Base-by-base conservation (phyloP, 78 protist genomes). In the Dictyostelium citrinum region DNA sequence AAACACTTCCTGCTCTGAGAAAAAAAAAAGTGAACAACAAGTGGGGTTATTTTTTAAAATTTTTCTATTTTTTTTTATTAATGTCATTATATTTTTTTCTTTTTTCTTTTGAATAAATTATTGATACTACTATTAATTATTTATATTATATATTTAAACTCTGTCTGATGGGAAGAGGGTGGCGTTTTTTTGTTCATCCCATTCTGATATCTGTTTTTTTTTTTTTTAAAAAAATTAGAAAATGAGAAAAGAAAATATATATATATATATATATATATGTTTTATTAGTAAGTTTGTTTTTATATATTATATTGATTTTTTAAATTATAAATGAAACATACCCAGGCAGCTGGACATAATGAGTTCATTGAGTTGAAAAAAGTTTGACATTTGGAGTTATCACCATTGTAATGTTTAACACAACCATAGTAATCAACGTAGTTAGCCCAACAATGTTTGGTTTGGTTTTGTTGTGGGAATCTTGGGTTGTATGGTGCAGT, bases 401-500 rank as follows among this genome's bases (percentile, higher is more conserved):
- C 95, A 58, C 90, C 95, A 58, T 60, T 71, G 75, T 90, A 82
- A 60, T 90, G 95, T 64, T 45, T 84, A 37, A 93, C 86, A 61
- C 96, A 93, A 71, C 91, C 86, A 79, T 93, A 72, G 64, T 45
- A 93, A 74, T 93, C 96, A 12, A 93, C 85, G 33, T 84, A 93
- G 80, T 79, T 93, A 20, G 79, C 90, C 91, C 91, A 93, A 82
- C 96, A 93, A 83, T 93, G 86, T 70, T 82, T 84, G 49, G 96
- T 93, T 77, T 93, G 96, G 81, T 84, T 93, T 51, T 71, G 76
- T 35, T 93, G 85, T 71, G 96, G 96, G 92, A 93, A 93, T 60
- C 96, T 64, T 78, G 96, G 96, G 86, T 93, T 84, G 93, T 80
- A 93, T 84, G 82, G 91, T 10, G 91, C 96, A 27, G 96, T 90